phyloP scores from a whole-genome alignment of 768 basidiomycete species.

The Boletellus sp. region DNA sequence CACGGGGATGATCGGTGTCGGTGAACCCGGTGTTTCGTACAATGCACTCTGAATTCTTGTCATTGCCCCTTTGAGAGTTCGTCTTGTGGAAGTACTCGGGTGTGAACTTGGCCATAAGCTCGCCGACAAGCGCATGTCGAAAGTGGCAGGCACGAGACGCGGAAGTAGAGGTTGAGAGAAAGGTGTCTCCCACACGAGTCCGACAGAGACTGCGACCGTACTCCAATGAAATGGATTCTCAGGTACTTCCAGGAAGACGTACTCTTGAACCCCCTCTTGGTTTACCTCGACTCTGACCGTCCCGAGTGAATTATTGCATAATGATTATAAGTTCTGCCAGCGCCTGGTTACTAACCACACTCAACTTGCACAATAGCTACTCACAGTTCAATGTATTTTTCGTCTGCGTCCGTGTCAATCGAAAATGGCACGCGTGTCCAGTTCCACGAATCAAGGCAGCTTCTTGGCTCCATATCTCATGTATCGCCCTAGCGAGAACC shows the following conservation, averaged over 20 bases:
- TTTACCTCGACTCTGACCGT: conserved; percentile 13
- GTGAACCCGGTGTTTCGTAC: too few species aligned
- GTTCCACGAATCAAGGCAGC: neutral
- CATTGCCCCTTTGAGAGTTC: conserved; percentile 16
- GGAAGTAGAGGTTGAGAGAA: conserved; percentile 53
- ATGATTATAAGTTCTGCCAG: conserved; percentile 16
- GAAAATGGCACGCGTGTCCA: conserved; percentile 22
- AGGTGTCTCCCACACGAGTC: conserved; percentile 42
- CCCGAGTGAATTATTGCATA: conserved; percentile 8
- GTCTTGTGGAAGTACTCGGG: conserved; percentile 34
- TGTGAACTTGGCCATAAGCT: conserved; percentile 57
- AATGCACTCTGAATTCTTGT: conserved; percentile 7
- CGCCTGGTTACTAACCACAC: neutral
- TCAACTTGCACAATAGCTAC: neutral
- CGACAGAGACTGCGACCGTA: conserved; percentile 62
- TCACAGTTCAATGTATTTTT: conserved; percentile 29
- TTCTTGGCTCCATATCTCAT: conserved; percentile 23
- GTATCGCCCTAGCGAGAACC: conserved; percentile 39
- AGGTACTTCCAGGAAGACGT: conserved; percentile 43
- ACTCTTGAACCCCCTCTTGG: conserved; percentile 38
- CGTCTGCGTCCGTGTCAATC: conserved; percentile 27
- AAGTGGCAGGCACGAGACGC: conserved; percentile 55
- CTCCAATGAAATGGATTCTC: conserved; percentile 48
- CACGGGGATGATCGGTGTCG: neutral
- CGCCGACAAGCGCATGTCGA: conserved; percentile 65